Evolutionary conservation across 768 basidiomycete species (phyloP).

Genomic region (Strobilomyces dryophilus): DNA sequence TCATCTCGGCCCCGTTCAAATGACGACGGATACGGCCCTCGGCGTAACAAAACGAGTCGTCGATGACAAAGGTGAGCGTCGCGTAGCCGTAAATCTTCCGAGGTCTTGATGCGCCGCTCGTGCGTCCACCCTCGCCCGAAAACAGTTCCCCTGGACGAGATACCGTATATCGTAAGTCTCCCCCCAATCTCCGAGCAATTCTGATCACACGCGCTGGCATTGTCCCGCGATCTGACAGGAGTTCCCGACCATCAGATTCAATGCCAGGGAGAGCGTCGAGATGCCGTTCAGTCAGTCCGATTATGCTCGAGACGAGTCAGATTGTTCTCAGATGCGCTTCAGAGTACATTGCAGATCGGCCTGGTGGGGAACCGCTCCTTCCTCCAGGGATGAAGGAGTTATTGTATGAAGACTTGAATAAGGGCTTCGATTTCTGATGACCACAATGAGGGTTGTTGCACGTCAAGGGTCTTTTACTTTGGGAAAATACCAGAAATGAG

Average conservation of each 20-base stretch:
- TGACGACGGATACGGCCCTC: constrained; percentile 98
- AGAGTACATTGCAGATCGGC: constrained; percentile 48
- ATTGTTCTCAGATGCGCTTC: not conserved
- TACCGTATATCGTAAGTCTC: constrained; percentile 62
- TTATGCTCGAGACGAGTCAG: not conserved
- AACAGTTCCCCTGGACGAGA: constrained; percentile 59
- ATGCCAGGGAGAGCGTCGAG: constrained; percentile 84
- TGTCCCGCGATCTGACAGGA: constrained; percentile 48
- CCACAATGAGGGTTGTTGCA: not conserved
- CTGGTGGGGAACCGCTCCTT: constrained; percentile 60
- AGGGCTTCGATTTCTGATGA: constrained; percentile 59
- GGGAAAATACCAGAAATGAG: no score
- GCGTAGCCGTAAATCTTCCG: not conserved
- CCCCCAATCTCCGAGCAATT: not conserved
- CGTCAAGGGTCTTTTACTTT: no score
- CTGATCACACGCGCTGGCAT: not conserved
- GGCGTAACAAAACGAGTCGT: constrained; percentile 86
- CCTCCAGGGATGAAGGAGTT: constrained; percentile 90
- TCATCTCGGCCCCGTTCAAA: constrained; percentile 84
- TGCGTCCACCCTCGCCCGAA: not conserved
- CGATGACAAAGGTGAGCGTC: constrained; percentile 56
- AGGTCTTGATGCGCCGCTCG: not conserved
- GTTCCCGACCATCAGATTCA: constrained; percentile 87
- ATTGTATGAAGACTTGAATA: constrained; percentile 81
- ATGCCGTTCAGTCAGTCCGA: constrained; percentile 88